Evolutionary conservation across 75 land plant genomes (phyloP), one percentile per base, ranked within the genome.

Genomic region (Sequoia sempervirens): DNA sequence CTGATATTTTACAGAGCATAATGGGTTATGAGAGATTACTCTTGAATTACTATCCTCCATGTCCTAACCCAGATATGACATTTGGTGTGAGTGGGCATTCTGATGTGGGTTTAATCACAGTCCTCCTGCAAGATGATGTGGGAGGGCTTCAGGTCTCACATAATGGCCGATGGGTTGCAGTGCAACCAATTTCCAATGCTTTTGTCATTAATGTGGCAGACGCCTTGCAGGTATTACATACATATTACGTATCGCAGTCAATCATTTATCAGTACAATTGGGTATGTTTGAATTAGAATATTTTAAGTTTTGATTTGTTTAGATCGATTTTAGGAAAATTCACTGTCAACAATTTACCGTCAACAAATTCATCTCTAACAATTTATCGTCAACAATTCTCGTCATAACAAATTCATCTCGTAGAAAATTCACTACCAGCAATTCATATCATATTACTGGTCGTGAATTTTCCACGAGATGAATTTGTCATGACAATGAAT

Each of bases 31-130:
- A 36, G 18, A 5, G 30, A n/a, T 18, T 87, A 46, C 38, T 47
- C 18, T 18, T 87, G 34, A 87, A 88, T 32, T 83, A 87, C 85
- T 86, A 88, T 83, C 89, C 89, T 45, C 79, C 89, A 23, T 88
- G 89, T 26, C 89, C 89, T 10, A 76, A 88, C 68, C 89, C 89
- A 20, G 81, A 64, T 20, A 85, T 86, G 26, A 82, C 88, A 23
- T 41, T 86, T 13, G 88, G 89, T 13, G 18, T 83, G 9, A 38
- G 47, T 37, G 75, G 84, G 36, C 89, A 88, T 74, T 82, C 85
- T 18, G 89, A 88, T 79, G 43, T 66, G 20, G 75, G 47, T 53
- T 46, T 30, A 56, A 26, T 88, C 26, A 88, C 89, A 32, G 36
- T 88, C 64, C 88, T 88, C 26, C 52, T 82, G 50, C 89, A 88